A percentile compares a stretch with the other conserved stretches of the same genome.
phyloP scores from a whole-genome alignment of 257 asterid genomes.

The Solanum stenotomum region DNA sequence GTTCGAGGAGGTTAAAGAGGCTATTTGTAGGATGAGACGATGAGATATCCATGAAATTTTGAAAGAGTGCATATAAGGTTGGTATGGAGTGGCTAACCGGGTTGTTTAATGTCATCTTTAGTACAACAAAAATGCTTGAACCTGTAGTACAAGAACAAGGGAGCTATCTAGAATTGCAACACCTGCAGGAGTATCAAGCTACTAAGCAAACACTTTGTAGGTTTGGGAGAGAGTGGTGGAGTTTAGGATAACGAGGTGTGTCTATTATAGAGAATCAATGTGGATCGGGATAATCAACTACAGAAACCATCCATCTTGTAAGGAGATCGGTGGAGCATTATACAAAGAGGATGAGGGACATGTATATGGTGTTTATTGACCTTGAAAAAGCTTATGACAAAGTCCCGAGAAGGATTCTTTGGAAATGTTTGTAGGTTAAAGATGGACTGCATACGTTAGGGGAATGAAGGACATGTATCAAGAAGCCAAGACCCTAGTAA shows the following conservation, averaged over 20 bases:
- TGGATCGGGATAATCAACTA: neutral
- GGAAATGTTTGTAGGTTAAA: neutral
- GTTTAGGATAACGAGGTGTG: neutral
- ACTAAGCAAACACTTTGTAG: neutral
- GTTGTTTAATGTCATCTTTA: neutral
- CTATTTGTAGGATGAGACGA: neutral
- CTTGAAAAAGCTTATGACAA: neutral
- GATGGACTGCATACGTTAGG: neutral
- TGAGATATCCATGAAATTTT: neutral
- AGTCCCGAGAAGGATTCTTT: neutral
- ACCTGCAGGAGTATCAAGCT: neutral
- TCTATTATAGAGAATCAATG: neutral
- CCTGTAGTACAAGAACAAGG: neutral
- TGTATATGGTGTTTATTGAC: neutral
- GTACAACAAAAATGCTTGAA: neutral
- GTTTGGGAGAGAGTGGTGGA: neutral
- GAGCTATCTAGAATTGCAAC: neutral
- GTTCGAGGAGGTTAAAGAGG: neutral
- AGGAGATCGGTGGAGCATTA: neutral
- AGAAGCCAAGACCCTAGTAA: neutral
- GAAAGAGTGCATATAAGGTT: neutral
- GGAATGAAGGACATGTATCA: neutral
- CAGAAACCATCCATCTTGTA: neutral
- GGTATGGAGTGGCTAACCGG: neutral
- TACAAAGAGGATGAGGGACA: neutral